These are phyloP conservation scores for Plasmopara viticola DNA, from an alignment of 352 stramenopile genomes.

Conservation along the genomic window DNA sequence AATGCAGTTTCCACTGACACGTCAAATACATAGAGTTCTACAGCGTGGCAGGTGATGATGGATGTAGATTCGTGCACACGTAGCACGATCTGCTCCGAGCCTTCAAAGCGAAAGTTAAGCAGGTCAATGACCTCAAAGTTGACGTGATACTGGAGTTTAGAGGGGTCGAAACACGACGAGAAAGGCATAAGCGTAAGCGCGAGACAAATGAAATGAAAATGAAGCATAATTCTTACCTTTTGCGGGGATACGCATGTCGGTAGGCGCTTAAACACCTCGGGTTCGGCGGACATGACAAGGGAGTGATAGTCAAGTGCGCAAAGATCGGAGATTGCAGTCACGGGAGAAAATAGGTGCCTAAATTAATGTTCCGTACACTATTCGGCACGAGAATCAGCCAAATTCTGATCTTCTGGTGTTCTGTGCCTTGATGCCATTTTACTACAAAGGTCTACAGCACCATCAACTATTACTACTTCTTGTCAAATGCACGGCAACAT, in stretches of 20 bases:
- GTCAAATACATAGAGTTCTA: slow-evolving; percentile 88
- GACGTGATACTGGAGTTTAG: slow-evolving; percentile 43
- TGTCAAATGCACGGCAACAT: too few species aligned
- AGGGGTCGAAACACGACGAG: too few species aligned
- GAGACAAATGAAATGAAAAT: neutral
- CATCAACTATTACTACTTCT: too few species aligned
- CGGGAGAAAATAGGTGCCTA: too few species aligned
- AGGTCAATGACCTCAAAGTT: slow-evolving; percentile 76
- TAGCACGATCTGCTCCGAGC: slow-evolving; percentile 47
- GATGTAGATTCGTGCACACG: slow-evolving; percentile 47
- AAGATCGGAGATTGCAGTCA: neutral
- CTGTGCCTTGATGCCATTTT: too few species aligned
- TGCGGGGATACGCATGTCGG: slow-evolving; percentile 46
- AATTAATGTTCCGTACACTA: too few species aligned
- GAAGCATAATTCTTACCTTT: slow-evolving; percentile 29
- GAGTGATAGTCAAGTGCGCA: slow-evolving; percentile 19
- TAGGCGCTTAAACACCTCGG: slow-evolving; percentile 47
- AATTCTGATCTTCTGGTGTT: too few species aligned
- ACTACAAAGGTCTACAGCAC: too few species aligned
- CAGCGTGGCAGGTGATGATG: slow-evolving; percentile 90
- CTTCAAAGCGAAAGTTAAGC: slow-evolving; percentile 75
- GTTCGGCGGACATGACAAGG: slow-evolving; percentile 9
- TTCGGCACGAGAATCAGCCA: too few species aligned
- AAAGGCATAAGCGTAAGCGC: neutral
- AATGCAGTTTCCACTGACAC: slow-evolving; percentile 37